phyloP scores from a whole-genome alignment of 2,329 filamentous ascomycete genomes.

The Fusarium anguioides region DNA sequence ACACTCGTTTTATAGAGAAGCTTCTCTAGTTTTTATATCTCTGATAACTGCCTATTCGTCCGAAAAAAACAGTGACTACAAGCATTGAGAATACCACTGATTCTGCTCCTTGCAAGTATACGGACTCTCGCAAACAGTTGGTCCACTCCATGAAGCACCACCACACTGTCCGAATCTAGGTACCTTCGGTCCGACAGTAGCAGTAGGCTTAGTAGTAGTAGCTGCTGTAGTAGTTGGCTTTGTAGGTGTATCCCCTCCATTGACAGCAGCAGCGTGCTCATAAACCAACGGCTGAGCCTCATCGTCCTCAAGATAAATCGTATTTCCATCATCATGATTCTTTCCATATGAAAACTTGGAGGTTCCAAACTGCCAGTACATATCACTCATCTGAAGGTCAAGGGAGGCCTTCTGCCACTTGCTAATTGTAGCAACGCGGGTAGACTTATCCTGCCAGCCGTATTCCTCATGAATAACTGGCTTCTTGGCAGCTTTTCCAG shows the following conservation, averaged over 20 bases:
- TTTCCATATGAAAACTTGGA: constrained; percentile 62
- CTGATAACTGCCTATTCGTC: too few relatives aligned
- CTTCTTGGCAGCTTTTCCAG: constrained; percentile 55
- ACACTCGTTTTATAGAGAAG: too few relatives aligned
- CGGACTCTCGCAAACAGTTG: too few relatives aligned
- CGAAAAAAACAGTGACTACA: too few relatives aligned
- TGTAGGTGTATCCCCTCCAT: constrained; percentile 31
- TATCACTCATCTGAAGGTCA: constrained; percentile 60
- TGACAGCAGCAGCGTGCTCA: constrained; percentile 56
- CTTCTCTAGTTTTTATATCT: too few relatives aligned
- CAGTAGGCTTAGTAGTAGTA: constrained; percentile 16
- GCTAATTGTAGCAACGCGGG: constrained; percentile 57
- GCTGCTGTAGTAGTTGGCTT: background rate
- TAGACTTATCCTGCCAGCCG: constrained; percentile 56
- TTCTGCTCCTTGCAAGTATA: too few relatives aligned
- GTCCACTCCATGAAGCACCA: constrained; percentile 27
- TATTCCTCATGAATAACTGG: constrained; percentile 58
- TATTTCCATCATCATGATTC: constrained; percentile 68
- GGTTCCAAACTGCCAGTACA: constrained; percentile 68
- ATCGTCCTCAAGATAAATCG: constrained; percentile 64
- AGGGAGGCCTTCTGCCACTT: constrained; percentile 62
- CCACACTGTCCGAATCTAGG: constrained; percentile 29
- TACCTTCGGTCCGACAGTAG: constrained; percentile 13
- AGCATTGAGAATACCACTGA: too few relatives aligned
- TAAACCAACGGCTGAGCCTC: constrained; percentile 59